A percentile compares a stretch with the other conserved stretches of the same genome.
These are phyloP conservation scores for Phaffia australis DNA, from an alignment of 768 basidiomycete species.

Conservation along the genomic window DNA sequence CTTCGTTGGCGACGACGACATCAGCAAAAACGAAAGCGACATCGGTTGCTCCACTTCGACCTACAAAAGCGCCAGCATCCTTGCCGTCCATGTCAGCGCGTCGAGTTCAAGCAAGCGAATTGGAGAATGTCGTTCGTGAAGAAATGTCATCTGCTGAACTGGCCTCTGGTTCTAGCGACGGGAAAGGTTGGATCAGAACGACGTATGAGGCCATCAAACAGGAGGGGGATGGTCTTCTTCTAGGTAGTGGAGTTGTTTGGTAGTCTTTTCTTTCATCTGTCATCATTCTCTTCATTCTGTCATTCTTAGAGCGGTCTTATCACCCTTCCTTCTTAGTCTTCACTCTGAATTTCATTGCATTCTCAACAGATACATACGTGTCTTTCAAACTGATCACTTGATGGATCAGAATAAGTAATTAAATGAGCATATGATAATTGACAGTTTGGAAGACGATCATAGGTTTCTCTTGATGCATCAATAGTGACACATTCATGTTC, in stretches of 20 bases:
- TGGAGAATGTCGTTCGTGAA: slow-evolving; percentile 13
- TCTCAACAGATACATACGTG: no score
- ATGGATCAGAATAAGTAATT: no score
- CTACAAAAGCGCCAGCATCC: neutral
- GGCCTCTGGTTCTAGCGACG: neutral
- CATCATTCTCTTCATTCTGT: neutral
- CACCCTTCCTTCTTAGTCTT: no score
- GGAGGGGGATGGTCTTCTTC: slow-evolving; percentile 17
- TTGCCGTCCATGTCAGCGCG: neutral
- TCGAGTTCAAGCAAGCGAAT: neutral
- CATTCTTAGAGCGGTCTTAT: neutral
- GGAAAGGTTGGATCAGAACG: slow-evolving; percentile 17
- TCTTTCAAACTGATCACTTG: no score
- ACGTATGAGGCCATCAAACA: slow-evolving; percentile 12
- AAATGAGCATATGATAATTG: no score
- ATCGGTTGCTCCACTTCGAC: neutral
- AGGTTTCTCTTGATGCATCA: no score
- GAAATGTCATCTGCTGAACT: slow-evolving; percentile 12
- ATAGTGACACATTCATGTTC: no score
- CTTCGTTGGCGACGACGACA: neutral
- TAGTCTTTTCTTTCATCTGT: neutral
- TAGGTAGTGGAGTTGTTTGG: slow-evolving; percentile 24
- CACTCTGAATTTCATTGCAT: no score
- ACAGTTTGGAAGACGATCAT: no score
- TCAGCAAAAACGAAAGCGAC: neutral